These are phyloP conservation scores for Lippia alba DNA, from an alignment of 305 asterid species.

Conservation along the genomic window DNA sequence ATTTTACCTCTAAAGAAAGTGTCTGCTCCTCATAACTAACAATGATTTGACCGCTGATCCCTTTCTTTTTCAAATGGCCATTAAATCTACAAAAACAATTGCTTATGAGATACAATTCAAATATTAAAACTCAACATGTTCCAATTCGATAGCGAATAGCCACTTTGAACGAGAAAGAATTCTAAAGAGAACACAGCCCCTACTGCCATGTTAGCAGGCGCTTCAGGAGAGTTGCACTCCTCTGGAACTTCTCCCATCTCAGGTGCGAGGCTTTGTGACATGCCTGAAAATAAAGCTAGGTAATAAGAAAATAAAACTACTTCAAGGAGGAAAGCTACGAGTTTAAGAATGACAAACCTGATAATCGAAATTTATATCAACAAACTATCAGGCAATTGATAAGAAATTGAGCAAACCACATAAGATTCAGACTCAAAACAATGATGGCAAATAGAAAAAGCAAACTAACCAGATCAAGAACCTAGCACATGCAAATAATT, in stretches of 20 bases:
- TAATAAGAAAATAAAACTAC: constrained; percentile 12
- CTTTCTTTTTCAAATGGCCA: constrained; percentile 89
- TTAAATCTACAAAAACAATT: constrained; percentile 62
- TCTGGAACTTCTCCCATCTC: constrained; percentile 71
- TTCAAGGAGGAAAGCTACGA: constrained; percentile 24
- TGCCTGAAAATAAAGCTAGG: constrained; percentile 56
- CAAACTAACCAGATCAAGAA: constrained; percentile 10
- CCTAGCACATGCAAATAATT: constrained; percentile 8
- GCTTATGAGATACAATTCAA: constrained; percentile 33
- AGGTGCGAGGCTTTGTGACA: constrained; percentile 62
- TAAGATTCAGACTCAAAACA: constrained; percentile 24
- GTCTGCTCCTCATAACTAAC: constrained; percentile 85
- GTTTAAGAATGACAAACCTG: constrained; percentile 22
- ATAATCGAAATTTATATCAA: constrained; percentile 11
- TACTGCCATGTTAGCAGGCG: constrained; percentile 95
- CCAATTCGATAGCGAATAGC: constrained; percentile 24
- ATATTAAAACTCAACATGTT: constrained; percentile 28
- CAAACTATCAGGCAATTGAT: constrained; percentile 5
- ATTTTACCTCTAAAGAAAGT: constrained; percentile 83
- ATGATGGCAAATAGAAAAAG: not conserved
- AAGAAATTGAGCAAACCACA: constrained; percentile 15
- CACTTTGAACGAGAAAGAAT: constrained; percentile 21
- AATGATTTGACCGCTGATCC: constrained; percentile 80
- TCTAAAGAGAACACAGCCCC: constrained; percentile 43
- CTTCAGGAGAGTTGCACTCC: constrained; percentile 72